Conservation (phyloP, 2,329 filamentous ascomycete genomes). For the Colletotrichum sp. region DNA sequence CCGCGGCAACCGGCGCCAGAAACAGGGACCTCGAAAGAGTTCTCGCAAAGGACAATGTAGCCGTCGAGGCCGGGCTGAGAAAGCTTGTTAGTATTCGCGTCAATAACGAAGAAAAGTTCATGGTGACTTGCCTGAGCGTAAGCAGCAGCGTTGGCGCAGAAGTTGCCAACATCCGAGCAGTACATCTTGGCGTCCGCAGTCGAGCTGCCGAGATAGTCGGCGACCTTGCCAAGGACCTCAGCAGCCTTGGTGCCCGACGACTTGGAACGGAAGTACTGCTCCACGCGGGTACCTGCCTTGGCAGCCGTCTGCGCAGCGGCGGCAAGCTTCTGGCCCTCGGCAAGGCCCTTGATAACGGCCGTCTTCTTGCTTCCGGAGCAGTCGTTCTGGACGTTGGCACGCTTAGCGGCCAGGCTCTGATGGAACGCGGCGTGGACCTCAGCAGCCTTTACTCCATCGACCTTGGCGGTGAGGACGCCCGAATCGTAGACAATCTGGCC, state of each 20-base stretch:
- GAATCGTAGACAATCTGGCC: constrained; percentile 57
- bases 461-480: constrained; percentile 57
- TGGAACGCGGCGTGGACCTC: constrained; percentile 50
- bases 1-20: constrained; percentile 59
- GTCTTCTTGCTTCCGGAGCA: background rate
- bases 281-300: constrained; percentile 43
- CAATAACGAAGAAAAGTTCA: background rate
- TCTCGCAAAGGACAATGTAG: constrained; percentile 67
- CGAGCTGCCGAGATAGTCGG: constrained; percentile 48
- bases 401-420: constrained; percentile 49
- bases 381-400: constrained; percentile 27
- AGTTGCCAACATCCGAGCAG: constrained; percentile 53
- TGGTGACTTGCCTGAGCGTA: constrained; percentile 53
- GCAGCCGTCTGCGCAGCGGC: constrained; percentile 49
- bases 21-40: constrained; percentile 59
- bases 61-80: constrained; percentile 45
- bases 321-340: constrained; percentile 56
- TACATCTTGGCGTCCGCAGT: constrained; percentile 51
- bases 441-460: constrained; percentile 58
- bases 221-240: constrained; percentile 50
- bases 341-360: constrained; percentile 50
- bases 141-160: constrained; percentile 60
- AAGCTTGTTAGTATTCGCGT: background rate
- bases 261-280: constrained; percentile 64
- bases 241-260: constrained; percentile 46